Base-by-base conservation (phyloP, 2,329 filamentous ascomycete species). In the Phaeosphaeria sp. region DNA sequence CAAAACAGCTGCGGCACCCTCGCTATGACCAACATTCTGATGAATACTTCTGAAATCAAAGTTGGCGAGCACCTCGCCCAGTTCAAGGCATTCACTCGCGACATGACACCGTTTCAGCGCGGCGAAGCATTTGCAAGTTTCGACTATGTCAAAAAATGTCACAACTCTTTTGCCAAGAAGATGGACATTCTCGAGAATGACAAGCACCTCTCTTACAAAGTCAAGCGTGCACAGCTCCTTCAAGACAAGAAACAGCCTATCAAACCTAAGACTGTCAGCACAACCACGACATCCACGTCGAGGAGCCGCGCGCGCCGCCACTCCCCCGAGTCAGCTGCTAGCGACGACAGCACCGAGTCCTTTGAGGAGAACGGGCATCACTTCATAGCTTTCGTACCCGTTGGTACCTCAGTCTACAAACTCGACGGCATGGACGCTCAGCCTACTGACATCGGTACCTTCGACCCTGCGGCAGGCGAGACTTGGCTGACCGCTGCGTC, bases 1-100 rank as follows among this genome's bases (percentile, higher is more conserved):
- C 72, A 76, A 49, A 96, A 96, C 76, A 90, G 92, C 23, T 99
- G 95, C 77, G 95, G 92, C 20, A 95, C 92, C n/a, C 87, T 97
- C 46, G 93, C 95, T 3, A 82, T 98, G 64, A 84, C 97, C 67
- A 98, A 98, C 69, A 96, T 97, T 59, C 81, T 97, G 71, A 96
- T 97, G 86, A 98, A 98, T 72, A 84, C 88, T 22, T 27, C 47
- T 0, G 82, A 81, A 0, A 77, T 92, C 3, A 79, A 87, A 11
- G 83, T 97, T 6, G 92, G 93, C 3, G 78, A 86, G n/a, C 82
- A 89, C 58, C 83, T 98, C 1, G 77, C 82, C 25, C 78, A 82
- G 15, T 96, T 98, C 80, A 94, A 91, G 68, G 79, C 87, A 0
- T 86, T 87, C 39, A 96, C 93, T 0, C 81, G 80, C 62, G 72